phyloP scores from a whole-genome alignment of 176 grass and related monocot genomes.

The Phragmites australis region DNA sequence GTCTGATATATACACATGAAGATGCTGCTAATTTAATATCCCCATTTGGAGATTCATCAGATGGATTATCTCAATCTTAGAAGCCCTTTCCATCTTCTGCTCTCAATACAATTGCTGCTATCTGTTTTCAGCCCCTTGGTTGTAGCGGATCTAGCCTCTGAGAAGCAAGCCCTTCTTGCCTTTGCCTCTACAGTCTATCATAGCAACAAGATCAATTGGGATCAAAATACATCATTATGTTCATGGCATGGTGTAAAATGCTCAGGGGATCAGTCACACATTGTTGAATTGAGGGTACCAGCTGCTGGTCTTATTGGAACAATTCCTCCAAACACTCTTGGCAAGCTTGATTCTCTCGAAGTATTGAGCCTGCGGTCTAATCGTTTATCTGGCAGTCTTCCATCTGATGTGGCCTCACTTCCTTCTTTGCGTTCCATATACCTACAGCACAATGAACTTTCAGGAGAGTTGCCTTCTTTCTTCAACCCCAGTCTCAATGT shows the following conservation, averaged over 20 bases:
- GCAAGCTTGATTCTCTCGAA: constrained; percentile 71
- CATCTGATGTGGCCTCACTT: constrained; percentile 67
- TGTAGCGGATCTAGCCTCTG: constrained; percentile 57
- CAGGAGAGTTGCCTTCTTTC: constrained; percentile 60
- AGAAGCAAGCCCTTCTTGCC: constrained; percentile 76
- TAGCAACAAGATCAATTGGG: constrained; percentile 64
- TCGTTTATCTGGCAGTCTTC: constrained; percentile 63
- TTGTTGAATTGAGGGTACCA: constrained; percentile 74
- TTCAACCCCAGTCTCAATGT: constrained; percentile 49
- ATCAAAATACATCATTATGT: constrained; percentile 57
- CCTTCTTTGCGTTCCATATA: constrained; percentile 67
- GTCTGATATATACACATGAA: constrained; percentile 25
- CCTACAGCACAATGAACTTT: constrained; percentile 88
- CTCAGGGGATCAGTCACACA: constrained; percentile 53
- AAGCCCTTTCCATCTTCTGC: constrained; percentile 21
- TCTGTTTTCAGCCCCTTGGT: constrained; percentile 39
- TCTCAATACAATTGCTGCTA: constrained; percentile 46
- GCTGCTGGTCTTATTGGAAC: constrained; percentile 68
- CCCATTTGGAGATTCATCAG: constrained; percentile 5
- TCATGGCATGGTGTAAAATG: constrained; percentile 91
- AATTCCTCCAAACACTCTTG: constrained; percentile 74
- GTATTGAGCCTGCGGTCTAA: constrained; percentile 91
- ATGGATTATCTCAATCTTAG: constrained; percentile 44
- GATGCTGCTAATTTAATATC: constrained; percentile 30
- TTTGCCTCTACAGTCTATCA: constrained; percentile 56